Percentiles rank a stretch among this genome's conserved stretches.
Evolutionary conservation across 2,329 filamentous ascomycete species (phyloP).

Genomic region (Fusarium sp.): DNA sequence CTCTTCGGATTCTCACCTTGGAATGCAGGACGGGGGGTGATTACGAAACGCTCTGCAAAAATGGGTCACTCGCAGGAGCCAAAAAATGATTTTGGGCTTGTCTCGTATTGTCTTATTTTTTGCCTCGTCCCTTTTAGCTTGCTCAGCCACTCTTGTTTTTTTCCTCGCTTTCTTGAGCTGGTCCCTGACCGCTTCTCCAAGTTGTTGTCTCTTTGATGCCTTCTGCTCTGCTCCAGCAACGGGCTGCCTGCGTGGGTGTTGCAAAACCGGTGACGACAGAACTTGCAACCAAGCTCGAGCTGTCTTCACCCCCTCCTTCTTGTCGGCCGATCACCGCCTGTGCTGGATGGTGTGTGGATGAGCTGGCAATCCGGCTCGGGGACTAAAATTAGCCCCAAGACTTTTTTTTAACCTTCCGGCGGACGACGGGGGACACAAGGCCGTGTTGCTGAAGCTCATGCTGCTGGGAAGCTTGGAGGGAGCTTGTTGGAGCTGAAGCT

Average conservation of each 20-base stretch:
- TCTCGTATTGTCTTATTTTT: constrained; percentile 14
- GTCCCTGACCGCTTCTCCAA: constrained; percentile 20
- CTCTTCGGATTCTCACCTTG: not conserved
- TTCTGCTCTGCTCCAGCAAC: constrained; percentile 1
- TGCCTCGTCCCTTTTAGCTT: not conserved
- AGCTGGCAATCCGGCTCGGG: constrained; percentile 39
- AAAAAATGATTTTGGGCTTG: constrained; percentile 7
- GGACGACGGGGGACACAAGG: constrained; percentile 26
- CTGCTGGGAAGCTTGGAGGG: constrained; percentile 1
- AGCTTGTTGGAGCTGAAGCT: constrained; percentile 9
- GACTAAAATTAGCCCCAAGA: constrained; percentile 42
- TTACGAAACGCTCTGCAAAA: constrained; percentile 7
- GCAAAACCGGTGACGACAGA: constrained; percentile 32
- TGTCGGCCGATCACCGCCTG: constrained; percentile 40
- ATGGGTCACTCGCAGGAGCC: not conserved
- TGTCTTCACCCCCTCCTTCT: constrained; percentile 31
- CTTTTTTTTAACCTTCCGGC: constrained; percentile 27
- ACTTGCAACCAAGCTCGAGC: constrained; percentile 20
- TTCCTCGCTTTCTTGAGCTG: not conserved
- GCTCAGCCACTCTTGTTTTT: constrained; percentile 5
- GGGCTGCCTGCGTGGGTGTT: not conserved
- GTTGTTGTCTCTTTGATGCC: not conserved
- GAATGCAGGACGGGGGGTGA: constrained; percentile 23
- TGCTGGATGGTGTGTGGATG: constrained; percentile 41
- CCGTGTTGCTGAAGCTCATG: constrained; percentile 10